Conservation (phyloP, 306 rosid species). For the cucumber (Cucumis sativus) region DNA sequence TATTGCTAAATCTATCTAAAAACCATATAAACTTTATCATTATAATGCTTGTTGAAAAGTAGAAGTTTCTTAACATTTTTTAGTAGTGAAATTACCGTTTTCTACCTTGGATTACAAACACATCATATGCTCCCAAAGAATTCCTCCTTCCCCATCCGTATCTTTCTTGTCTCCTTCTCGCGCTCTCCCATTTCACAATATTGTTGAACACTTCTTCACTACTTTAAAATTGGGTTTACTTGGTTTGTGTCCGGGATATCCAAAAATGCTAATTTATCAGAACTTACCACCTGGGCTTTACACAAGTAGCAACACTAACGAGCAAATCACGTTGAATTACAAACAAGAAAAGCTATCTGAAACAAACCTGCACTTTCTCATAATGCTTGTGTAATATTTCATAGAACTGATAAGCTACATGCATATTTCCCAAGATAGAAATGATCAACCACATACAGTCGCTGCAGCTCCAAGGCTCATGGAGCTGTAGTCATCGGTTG, state of each 20-base stretch:
- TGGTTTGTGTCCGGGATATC: constrained; percentile 47
- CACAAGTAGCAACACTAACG: constrained; percentile 8
- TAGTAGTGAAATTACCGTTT: too few relatives aligned
- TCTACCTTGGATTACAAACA: too few relatives aligned
- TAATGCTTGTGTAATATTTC: constrained; percentile 60
- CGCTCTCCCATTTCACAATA: too few relatives aligned
- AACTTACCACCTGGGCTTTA: constrained; percentile 77
- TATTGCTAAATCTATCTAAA: too few relatives aligned
- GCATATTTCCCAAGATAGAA: constrained; percentile 22
- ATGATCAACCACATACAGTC: constrained; percentile 61
- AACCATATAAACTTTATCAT: too few relatives aligned
- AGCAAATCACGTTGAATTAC: neutral
- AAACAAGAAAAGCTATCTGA: neutral
- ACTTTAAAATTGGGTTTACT: constrained; percentile 25
- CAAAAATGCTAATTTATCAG: constrained; percentile 90
- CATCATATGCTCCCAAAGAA: too few relatives aligned
- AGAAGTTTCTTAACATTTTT: too few relatives aligned
- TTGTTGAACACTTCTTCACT: too few relatives aligned
- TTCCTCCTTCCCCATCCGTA: too few relatives aligned
- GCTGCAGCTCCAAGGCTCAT: constrained; percentile 96
- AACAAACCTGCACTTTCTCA: constrained; percentile 74
- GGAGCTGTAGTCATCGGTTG: constrained; percentile 98
- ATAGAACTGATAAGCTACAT: constrained; percentile 90
- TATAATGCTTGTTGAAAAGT: too few relatives aligned
- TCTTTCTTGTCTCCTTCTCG: too few relatives aligned